Evolutionary conservation across 352 stramenopile genomes (phyloP).

Genomic region (Phytophthora syringae): DNA sequence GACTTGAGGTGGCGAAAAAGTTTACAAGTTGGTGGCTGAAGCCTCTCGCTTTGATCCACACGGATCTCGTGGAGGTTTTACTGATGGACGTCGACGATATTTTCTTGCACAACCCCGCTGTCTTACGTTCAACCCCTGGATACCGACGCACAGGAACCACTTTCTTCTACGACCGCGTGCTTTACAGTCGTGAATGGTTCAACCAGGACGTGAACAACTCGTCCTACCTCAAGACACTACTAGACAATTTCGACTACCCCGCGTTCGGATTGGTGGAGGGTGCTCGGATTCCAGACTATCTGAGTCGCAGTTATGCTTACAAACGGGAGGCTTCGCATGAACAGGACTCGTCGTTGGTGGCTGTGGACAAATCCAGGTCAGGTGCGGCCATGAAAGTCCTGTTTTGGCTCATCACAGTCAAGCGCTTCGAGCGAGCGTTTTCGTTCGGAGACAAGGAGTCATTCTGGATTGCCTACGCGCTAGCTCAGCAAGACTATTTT

Average conservation of each 20-base stretch:
- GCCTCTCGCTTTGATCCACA: conserved; percentile 3
- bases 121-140: conserved; percentile 32
- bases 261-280: conserved; percentile 34
- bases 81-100: conserved; percentile 11
- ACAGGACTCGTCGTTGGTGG: conserved; percentile 58
- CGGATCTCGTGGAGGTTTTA: conserved; percentile 6
- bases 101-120: conserved; percentile 41
- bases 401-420: conserved; percentile 42
- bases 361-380: conserved; percentile 38
- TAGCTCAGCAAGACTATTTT: conserved; percentile 47
- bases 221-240: conserved; percentile 37
- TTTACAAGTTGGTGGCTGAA: conserved; percentile 41
- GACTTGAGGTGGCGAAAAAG: conserved; percentile 3
- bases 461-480: conserved; percentile 54
- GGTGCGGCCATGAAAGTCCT: conserved; percentile 42
- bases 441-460: conserved; percentile 52
- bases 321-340: conserved; percentile 28
- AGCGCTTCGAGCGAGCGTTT: conserved; percentile 42
- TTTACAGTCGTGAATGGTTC: conserved; percentile 22
- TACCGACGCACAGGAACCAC: conserved; percentile 54
- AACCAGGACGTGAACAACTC: conserved; percentile 22
- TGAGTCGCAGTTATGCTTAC: conserved; percentile 12
- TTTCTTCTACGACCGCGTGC: conserved; percentile 45
- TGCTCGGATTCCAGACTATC: background rate
- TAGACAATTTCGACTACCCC: conserved; percentile 47